Evolutionary conservation across 768 basidiomycete genomes (phyloP), one percentile per base, ranked within the genome.

Genomic region (Russula emetica): DNA sequence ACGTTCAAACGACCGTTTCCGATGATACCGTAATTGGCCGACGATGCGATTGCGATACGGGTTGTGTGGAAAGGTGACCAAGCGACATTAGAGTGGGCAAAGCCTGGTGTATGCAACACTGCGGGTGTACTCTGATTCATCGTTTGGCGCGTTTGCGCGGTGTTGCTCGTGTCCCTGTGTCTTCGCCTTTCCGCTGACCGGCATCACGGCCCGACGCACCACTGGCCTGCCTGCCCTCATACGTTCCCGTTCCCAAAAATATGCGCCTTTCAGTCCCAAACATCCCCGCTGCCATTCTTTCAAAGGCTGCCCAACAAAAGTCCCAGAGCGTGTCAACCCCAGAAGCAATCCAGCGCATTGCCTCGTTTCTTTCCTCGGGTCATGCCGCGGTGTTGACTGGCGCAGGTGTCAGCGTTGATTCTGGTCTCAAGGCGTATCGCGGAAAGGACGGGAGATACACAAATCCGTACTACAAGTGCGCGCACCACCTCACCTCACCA

Each of bases 371-470:
- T 22, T 75, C 79, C 0, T 76, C 79, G 5, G 92, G 92, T n/a
- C 87, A 84, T 73, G 84, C 84, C 54, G 76, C 87, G 0, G 76
- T 94, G 18, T 73, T 98, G 60, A 94, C 93, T 0, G 94, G 94
- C 2, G 96, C 96, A 0, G 96, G 96, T 8, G 91, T 97, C 67
- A 92, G 90, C 72, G 94, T 98, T 32, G 96, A 98, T 74, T 92
- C 90, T 30, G 96, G 96, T 51, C 96, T 98, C 64, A 80, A 92
- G 68, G 94, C 94, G n/a, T 97, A 98, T 75, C 79, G 94, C 62
- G 94, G 94, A 0, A 73, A 72, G 65, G 90, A 95, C 71, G 94
- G 94, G 18, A 78, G 87, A 67, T 93, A 93, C 74, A 84, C 90
- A 84, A 91, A 93, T 70, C 90, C 89, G n/a, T 88, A 92, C 73